Evolutionary conservation across 164 flowering plant species (phyloP).

Genomic region (grape (Vitis vinifera)): DNA sequence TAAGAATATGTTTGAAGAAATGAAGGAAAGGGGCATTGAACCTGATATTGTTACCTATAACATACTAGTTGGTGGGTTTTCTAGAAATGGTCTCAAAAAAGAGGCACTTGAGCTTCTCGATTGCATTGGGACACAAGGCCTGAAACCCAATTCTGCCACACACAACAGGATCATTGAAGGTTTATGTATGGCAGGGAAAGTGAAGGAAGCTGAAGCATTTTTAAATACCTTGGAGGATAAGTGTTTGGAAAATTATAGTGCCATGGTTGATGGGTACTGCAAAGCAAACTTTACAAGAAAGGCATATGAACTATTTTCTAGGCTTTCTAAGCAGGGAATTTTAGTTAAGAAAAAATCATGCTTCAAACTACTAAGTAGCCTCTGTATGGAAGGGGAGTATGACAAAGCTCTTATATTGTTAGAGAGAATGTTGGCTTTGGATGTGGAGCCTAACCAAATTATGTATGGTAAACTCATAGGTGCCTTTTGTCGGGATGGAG

Average conservation of each 20-base stretch:
- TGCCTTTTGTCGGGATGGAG: constrained; percentile 44
- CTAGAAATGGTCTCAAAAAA: constrained; percentile 43
- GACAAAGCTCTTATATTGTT: constrained; percentile 43
- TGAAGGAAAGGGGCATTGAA: constrained; percentile 47
- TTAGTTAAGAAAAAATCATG: constrained; percentile 29
- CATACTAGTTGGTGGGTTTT: constrained; percentile 59
- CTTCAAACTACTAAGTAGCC: constrained; percentile 44
- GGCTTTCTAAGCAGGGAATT: constrained; percentile 31
- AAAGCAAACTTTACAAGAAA: constrained; percentile 31
- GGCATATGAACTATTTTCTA: constrained; percentile 50
- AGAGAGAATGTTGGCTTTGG: constrained; percentile 30
- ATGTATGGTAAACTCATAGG: constrained; percentile 49
- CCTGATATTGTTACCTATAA: constrained; percentile 65
- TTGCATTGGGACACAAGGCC: constrained; percentile 51
- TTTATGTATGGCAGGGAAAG: constrained; percentile 58
- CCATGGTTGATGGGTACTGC: constrained; percentile 74
- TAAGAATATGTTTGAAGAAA: constrained; percentile 32
- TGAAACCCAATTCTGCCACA: constrained; percentile 40
- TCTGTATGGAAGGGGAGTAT: constrained; percentile 42
- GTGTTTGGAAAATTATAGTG: constrained; percentile 41
- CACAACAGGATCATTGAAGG: constrained; percentile 63
- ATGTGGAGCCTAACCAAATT: constrained; percentile 29
- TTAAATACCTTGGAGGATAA: constrained; percentile 42
- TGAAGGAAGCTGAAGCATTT: constrained; percentile 62
- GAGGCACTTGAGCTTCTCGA: constrained; percentile 39